Evolutionary conservation across 257 asterid genomes (phyloP), one percentile per base, ranked within the genome.

Genomic region (Solanum pimpinellifolium): DNA sequence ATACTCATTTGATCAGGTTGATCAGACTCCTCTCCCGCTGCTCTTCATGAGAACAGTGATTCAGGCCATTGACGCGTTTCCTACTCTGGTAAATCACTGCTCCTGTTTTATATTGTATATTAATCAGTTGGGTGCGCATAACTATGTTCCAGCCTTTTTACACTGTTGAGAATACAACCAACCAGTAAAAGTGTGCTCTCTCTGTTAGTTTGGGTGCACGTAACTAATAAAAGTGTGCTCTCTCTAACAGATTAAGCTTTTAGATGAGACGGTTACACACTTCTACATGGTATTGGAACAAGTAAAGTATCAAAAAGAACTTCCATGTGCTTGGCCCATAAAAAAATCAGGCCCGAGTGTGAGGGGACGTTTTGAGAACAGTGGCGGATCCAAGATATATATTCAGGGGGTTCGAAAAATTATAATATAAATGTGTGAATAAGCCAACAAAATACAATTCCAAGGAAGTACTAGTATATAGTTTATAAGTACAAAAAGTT

Each of bases 31-130:
- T 85, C 92, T 97, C 70, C 99, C 99, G 9, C 92, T 97, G 85
- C 98, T 97, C 88, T 94, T 91, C 94, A 97, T 95, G 99, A 93
- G 99, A 91, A 97, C 99, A n/a, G 97, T 97, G 89, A 97, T 97
- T 90, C 99, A 97, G 91, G 98, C 98, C 73, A 97, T 95, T 85
- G 99, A 97, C 90, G 99, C 99, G 70, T 95, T 92, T 87, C 99
- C 99, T 41, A 90, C 98, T 25, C 93, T 97, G 98, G 98, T 96
- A 94, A 91, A 65, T 77, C 20, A 52, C 49, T 25, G 39, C 83
- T 73, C 23, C 66, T 78, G 84, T 23, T 76, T 46, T 46, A 18
- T 44, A 5, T 78, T 78, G 66, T 78, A 46, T 46, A 78, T 78
- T 46, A 15, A 78, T 78, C 65, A 78, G 84, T 78, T 78, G 84